Evolutionary conservation across 2,329 filamentous ascomycete genomes (phyloP).

Genomic region (Eurotiales sp.): DNA sequence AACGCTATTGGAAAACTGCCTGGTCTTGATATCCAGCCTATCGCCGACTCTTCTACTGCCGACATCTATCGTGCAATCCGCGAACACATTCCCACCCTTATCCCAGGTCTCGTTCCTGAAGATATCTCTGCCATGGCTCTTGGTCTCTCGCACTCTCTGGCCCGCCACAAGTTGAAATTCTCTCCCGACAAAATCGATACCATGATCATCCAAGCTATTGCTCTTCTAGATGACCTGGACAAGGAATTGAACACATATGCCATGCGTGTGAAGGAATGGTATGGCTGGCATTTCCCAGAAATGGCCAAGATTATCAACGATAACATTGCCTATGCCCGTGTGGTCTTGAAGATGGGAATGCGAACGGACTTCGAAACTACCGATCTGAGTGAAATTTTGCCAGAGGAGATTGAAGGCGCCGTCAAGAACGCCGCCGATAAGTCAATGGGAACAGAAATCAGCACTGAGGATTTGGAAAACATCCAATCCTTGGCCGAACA

Average conservation of each 20-base stretch:
- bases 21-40: conserved; percentile 75
- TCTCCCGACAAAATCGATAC: conserved; percentile 98
- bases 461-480: conserved; percentile 84
- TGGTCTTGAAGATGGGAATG: conserved; percentile 87
- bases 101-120: conserved; percentile 78
- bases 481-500: conserved; percentile 89
- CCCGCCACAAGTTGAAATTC: conserved; percentile 97
- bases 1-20: conserved; percentile 91
- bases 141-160: conserved; percentile 94
- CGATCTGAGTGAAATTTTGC: conserved; percentile 85
- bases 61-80: conserved; percentile 95
- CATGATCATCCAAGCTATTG: conserved; percentile 98
- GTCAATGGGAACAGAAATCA: conserved; percentile 98
- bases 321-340: conserved; percentile 87
- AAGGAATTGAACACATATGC: conserved; percentile 99
- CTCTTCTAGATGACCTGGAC: conserved; percentile 89
- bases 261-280: conserved; percentile 99
- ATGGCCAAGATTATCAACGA: conserved; percentile 96
- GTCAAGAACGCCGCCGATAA: conserved; percentile 94
- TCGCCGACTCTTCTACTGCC: conserved; percentile 75
- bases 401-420: conserved; percentile 87
- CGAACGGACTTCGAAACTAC: conserved; percentile 71
- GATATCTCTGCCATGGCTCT: conserved; percentile 93
- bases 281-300: conserved; percentile 99
- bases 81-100: conserved; percentile 81